A percentile compares a stretch with the other conserved stretches of the same genome.
Conservation (phyloP, 1,139 yeast species). For the Blastobotrys serpentis region DNA sequence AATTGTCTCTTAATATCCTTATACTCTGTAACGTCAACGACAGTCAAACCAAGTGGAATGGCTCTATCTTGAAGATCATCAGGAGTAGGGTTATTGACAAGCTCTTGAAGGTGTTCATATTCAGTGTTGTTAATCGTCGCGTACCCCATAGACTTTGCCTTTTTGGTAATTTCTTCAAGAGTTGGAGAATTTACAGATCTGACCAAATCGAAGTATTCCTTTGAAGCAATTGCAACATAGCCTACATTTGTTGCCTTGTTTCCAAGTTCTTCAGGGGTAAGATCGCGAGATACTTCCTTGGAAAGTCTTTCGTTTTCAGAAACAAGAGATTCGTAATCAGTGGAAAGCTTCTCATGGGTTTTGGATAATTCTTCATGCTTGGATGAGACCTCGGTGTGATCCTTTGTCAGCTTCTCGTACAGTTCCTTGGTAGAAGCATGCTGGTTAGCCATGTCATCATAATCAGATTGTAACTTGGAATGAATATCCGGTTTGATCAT, state of each 20-base stretch:
- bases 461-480: background rate
- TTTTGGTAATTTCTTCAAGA: constrained; percentile 21
- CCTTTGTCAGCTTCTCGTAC: constrained; percentile 1
- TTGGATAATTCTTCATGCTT: constrained; percentile 8
- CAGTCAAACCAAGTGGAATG: constrained; percentile 22
- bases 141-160: constrained; percentile 23
- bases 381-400: constrained; percentile 19
- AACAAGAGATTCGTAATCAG: constrained; percentile 12
- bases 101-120: constrained; percentile 17
- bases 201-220: constrained; percentile 17
- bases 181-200: constrained; percentile 17
- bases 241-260: constrained; percentile 39
- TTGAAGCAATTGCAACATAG: constrained; percentile 29
- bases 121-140: constrained; percentile 22
- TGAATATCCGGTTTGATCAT: constrained; percentile 23
- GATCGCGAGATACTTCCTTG: constrained; percentile 21
- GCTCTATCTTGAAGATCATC: constrained; percentile 25
- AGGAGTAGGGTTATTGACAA: constrained; percentile 21
- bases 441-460: constrained; percentile 1
- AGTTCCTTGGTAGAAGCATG: constrained; percentile 2
- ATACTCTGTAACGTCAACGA: constrained; percentile 27
- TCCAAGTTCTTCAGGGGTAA: constrained; percentile 35
- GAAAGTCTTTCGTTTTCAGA: constrained; percentile 15
- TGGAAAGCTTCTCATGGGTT: constrained; percentile 2
- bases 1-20: constrained; percentile 29